Conservation (phyloP, 2,329 filamentous ascomycete species). For the Lecanicillium sp. region DNA sequence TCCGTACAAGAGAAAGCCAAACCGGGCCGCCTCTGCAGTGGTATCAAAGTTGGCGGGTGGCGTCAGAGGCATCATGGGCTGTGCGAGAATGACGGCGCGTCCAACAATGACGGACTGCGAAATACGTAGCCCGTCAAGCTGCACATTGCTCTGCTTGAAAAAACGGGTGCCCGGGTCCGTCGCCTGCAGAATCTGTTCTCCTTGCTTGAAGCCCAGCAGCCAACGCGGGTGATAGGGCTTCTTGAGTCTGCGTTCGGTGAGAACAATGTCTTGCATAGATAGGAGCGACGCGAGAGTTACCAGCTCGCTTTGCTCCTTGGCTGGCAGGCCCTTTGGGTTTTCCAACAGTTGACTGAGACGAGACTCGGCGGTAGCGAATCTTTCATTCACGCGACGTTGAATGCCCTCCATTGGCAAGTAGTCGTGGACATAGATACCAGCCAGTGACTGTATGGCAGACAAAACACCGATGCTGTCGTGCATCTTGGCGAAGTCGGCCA, state of each 20-base stretch:
- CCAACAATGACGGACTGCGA: constrained; percentile 36
- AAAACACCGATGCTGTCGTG: constrained; percentile 29
- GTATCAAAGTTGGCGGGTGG: constrained; percentile 23
- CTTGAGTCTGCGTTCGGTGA: constrained; percentile 31
- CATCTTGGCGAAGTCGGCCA: constrained; percentile 35
- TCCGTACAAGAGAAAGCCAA: constrained; percentile 35
- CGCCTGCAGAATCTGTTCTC: constrained; percentile 29
- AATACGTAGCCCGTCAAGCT: constrained; percentile 28
- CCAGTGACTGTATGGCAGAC: constrained; percentile 34
- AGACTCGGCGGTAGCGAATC: constrained; percentile 26
- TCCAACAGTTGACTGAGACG: constrained; percentile 26
- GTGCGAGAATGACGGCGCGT: constrained; percentile 33
- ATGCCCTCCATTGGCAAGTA: constrained; percentile 30
- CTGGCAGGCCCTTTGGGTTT: constrained; percentile 18
- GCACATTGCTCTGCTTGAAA: constrained; percentile 29
- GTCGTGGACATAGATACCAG: constrained; percentile 36
- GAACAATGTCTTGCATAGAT: constrained; percentile 35
- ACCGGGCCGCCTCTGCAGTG: constrained; percentile 25
- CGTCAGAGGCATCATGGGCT: constrained; percentile 32
- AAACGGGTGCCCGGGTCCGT: constrained; percentile 33
- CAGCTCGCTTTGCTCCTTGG: constrained; percentile 25
- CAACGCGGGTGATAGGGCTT: constrained; percentile 30
- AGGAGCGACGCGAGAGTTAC: constrained; percentile 33
- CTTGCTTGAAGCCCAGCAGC: constrained; percentile 31
- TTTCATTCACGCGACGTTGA: constrained; percentile 27